Evolutionary conservation across 2,329 filamentous ascomycete genomes (phyloP).

Genomic region (Trichophyton rubrum): DNA sequence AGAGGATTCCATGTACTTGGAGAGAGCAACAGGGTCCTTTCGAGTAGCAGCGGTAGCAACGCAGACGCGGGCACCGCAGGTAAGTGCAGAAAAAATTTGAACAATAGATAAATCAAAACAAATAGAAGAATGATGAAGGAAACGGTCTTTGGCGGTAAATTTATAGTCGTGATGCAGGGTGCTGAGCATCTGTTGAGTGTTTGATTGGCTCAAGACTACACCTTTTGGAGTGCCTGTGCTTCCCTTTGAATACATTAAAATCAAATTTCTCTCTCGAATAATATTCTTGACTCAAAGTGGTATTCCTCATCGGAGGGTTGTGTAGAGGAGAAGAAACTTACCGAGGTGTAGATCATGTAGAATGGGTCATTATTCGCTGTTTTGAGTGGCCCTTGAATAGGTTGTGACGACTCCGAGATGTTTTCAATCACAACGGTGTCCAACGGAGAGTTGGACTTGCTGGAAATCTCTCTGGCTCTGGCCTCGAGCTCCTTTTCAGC

Average conservation of each 20-base stretch:
- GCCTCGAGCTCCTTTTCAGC: slow-evolving; percentile 7
- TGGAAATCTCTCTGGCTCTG: slow-evolving; percentile 9
- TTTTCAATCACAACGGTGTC: background rate
- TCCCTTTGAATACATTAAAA: slow-evolving; percentile 10
- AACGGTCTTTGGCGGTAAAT: slow-evolving; percentile 10
- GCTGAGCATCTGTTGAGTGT: slow-evolving; percentile 16
- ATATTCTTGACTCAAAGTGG: too few species aligned
- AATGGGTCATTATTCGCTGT: slow-evolving; percentile 12
- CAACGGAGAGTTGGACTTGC: background rate
- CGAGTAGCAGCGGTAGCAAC: slow-evolving; percentile 13
- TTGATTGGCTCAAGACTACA: slow-evolving; percentile 21
- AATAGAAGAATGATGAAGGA: slow-evolving; percentile 13
- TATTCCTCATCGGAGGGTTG: background rate
- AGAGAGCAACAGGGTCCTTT: slow-evolving; percentile 14
- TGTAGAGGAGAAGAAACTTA: slow-evolving; percentile 8
- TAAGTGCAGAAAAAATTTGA: slow-evolving; percentile 16
- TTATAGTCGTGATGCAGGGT: slow-evolving; percentile 10
- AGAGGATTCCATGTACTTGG: slow-evolving; percentile 13
- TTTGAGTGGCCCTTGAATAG: slow-evolving; percentile 1
- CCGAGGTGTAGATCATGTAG: slow-evolving; percentile 17
- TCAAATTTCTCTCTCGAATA: background rate
- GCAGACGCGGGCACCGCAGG: slow-evolving; percentile 14
- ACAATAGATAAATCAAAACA: slow-evolving; percentile 14
- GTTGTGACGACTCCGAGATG: background rate
- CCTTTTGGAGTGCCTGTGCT: slow-evolving; percentile 30